phyloP scores from a whole-genome alignment of 192 early-diverging fungal species.

The Umbelopsis vinacea region DNA sequence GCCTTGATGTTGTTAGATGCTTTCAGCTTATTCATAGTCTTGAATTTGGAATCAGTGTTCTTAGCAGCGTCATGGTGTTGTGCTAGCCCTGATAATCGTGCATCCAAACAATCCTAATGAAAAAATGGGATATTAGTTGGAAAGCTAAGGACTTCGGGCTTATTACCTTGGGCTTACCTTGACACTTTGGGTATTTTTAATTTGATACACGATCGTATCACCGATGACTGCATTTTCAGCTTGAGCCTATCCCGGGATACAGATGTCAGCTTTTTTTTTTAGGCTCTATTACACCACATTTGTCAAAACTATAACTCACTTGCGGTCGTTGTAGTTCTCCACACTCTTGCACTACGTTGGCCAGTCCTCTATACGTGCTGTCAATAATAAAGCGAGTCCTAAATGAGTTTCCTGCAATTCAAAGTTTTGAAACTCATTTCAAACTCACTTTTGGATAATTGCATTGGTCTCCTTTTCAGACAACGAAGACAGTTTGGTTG shows the following conservation, averaged over 20 bases:
- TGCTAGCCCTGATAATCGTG: background rate
- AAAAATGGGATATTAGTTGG: background rate
- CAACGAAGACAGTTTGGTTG: background rate
- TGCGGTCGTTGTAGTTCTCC: slow-evolving; percentile 5
- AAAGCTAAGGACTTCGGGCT: background rate
- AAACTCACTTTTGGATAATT: slow-evolving; percentile 1
- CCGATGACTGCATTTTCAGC: background rate
- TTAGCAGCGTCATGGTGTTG: background rate
- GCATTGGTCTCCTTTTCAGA: slow-evolving; percentile 10
- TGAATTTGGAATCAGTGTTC: background rate
- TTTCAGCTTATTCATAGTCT: slow-evolving; percentile 9
- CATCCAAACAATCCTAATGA: background rate
- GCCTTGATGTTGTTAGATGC: slow-evolving; percentile 1
- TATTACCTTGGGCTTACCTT: background rate
- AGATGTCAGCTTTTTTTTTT: background rate
- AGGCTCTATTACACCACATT: background rate
- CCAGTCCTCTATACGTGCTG: background rate
- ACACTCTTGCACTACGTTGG: slow-evolving; percentile 1
- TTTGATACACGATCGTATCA: slow-evolving; percentile 4
- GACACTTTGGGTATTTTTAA: slow-evolving; percentile 3
- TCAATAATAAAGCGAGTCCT: background rate
- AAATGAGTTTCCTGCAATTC: background rate
- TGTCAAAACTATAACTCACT: background rate
- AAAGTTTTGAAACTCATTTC: background rate
- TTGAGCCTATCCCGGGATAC: slow-evolving; percentile 2